Base-by-base conservation (phyloP, 352 stramenopile genomes). In the Pythium oligandrum region DNA sequence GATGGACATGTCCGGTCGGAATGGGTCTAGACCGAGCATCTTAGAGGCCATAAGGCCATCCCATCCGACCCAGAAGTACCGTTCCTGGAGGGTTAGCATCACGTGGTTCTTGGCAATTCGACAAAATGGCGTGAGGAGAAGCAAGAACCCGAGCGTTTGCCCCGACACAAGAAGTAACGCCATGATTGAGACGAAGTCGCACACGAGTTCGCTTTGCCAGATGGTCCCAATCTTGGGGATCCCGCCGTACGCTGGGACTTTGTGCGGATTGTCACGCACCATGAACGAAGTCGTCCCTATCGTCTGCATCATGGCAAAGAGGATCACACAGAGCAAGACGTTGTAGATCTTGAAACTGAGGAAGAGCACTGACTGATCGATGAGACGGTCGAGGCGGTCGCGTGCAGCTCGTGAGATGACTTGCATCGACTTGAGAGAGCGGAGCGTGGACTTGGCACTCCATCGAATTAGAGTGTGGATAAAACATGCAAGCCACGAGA, bases 401-500 rank as follows among this genome's bases (percentile, higher is more conserved):
- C 55, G 64, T 32, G 64, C 70, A 5, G 66, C 9, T 2, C 61
- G 44, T 1, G 55, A 54, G 7, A 83, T 65, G 6, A 82, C 7
- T 31, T 67, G 66, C 30, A 76, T 63, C 5, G 51, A 54, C 34
- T 71, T 75, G 36, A 82, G 31, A 0, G 57, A 58, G 1, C 64
- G 61, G 30, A 66, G 50, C 3, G 30, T 35, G 9, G 83, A 4
- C 17, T 83, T 83, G 12, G 75, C 12, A 0, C 59, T 0, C 0
- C 67, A 11, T 9, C 72, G 63, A 1, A 73, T 35, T 0, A 74
- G 3, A 3, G 72, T 73, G 45, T 87, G 76, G 5, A 70, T 31
- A 4, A 75, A 63, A 26, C 76, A 87, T 59, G 83, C 78, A 48
- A 85, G 58, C 76, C 76, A 87, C 45, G 76, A 82, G 32, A 83